Evolutionary conservation across 179 eudicot genomes (phyloP).

Genomic region (Dionaea muscipula): DNA sequence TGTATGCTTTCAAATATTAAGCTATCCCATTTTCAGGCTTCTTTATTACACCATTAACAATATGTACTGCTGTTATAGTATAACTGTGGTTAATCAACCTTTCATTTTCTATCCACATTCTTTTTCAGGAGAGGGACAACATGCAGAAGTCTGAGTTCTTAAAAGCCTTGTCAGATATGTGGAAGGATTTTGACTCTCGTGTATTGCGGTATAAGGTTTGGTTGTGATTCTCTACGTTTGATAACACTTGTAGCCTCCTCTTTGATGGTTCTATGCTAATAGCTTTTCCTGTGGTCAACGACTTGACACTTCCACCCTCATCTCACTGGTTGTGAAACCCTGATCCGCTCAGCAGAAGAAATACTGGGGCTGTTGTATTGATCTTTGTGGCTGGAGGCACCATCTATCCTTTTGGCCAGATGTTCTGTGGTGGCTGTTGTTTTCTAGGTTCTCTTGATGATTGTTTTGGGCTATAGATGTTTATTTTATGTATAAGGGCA

Average conservation of each 20-base stretch:
- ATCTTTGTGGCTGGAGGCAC: no score
- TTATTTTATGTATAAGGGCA: no score
- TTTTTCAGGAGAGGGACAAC: slow-evolving; percentile 85
- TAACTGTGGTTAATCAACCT: background rate
- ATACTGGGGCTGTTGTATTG: no score
- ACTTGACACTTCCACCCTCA: background rate
- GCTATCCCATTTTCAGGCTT: slow-evolving; percentile 4
- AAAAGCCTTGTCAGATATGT: slow-evolving; percentile 90
- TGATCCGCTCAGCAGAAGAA: no score
- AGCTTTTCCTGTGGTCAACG: no score
- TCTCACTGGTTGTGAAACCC: no score
- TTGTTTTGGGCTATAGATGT: no score
- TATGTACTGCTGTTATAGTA: no score
- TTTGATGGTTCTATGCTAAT: no score
- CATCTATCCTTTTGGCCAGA: no score
- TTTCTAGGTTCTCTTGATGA: no score
- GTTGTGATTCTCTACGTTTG: slow-evolving; percentile 7
- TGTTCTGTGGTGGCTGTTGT: no score
- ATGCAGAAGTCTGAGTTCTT: slow-evolving; percentile 95
- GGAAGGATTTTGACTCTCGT: slow-evolving; percentile 97
- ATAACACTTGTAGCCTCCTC: background rate
- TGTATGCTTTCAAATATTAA: slow-evolving; percentile 38
- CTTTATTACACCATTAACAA: background rate
- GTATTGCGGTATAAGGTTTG: slow-evolving; percentile 95
- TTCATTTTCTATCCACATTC: background rate